Evolutionary conservation across 192 early-diverging fungal species (phyloP).

Genomic region (Entomortierella parvispora): DNA sequence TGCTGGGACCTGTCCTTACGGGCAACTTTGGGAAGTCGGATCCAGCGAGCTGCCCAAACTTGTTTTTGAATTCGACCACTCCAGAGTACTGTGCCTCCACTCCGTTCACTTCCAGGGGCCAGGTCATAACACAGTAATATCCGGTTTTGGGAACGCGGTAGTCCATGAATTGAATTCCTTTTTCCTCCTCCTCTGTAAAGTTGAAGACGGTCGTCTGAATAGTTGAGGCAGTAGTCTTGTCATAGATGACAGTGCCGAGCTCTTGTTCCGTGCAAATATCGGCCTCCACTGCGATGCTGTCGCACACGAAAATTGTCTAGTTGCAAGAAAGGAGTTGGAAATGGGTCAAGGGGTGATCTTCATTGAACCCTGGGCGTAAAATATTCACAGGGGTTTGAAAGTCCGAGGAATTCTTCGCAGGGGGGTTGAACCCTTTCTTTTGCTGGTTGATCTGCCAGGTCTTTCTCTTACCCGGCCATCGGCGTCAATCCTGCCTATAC

Average conservation of each 20-base stretch:
- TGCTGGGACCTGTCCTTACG: conserved; percentile 48
- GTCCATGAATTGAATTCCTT: conserved; percentile 56
- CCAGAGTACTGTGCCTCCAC: conserved; percentile 55
- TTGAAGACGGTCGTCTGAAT: conserved; percentile 49
- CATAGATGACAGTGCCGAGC: conserved; percentile 66
- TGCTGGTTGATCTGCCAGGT: background rate
- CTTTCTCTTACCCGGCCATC: conserved; percentile 17
- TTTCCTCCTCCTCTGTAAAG: conserved; percentile 25
- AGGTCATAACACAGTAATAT: conserved; percentile 81
- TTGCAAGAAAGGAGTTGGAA: background rate
- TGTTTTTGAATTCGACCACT: conserved; percentile 75
- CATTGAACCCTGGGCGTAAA: background rate
- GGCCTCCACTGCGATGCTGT: conserved; percentile 61
- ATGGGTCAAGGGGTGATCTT: background rate
- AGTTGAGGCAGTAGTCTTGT: conserved; percentile 48
- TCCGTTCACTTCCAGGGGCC: conserved; percentile 35
- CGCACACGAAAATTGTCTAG: conserved; percentile 63
- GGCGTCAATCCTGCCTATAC: conserved; percentile 50
- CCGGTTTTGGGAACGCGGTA: conserved; percentile 83
- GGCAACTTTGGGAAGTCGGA: conserved; percentile 90
- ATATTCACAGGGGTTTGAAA: no score
- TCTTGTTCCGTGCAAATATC: conserved; percentile 62
- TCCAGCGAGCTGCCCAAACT: conserved; percentile 87
- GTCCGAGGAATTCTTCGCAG: background rate
- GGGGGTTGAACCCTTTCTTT: background rate